Conservation (phyloP, 2,329 filamentous ascomycete genomes). For the Sporothrix variecibatus region DNA sequence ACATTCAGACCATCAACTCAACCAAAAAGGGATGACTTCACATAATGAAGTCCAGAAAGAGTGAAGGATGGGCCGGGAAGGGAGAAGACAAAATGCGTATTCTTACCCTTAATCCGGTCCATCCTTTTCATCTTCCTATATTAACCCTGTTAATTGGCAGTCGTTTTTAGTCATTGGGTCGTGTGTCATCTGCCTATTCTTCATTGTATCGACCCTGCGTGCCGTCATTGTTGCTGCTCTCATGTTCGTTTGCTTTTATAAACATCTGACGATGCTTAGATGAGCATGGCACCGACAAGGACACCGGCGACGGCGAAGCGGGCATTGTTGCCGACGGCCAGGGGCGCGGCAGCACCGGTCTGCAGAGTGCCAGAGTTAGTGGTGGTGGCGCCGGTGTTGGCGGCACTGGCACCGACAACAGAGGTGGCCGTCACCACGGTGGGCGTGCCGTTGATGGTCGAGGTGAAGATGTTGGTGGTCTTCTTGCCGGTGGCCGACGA, state of each 20-base stretch:
- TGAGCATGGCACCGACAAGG: slow-evolving; percentile 30
- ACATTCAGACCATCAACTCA: too few species aligned
- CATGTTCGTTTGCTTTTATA: neutral
- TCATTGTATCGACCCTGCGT: neutral
- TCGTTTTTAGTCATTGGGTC: neutral
- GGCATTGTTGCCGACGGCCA: slow-evolving; percentile 17
- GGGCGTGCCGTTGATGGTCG: slow-evolving; percentile 49
- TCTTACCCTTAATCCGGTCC: neutral
- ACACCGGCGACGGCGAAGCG: slow-evolving; percentile 30
- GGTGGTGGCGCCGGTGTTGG: slow-evolving; percentile 36
- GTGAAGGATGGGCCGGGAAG: neutral
- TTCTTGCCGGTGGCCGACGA: slow-evolving; percentile 24
- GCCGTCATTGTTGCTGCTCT: neutral
- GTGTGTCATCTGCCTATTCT: neutral
- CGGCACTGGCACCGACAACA: slow-evolving; percentile 47
- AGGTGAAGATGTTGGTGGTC: slow-evolving; percentile 46
- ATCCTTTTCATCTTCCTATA: neutral
- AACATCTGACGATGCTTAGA: slow-evolving; percentile 15
- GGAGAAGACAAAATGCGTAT: neutral
- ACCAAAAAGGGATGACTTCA: neutral
- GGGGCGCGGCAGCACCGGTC: slow-evolving; percentile 32
- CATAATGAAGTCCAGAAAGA: neutral
- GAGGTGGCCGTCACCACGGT: slow-evolving; percentile 53
- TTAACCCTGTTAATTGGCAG: neutral
- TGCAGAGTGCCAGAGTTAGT: slow-evolving; percentile 41